Conservation (phyloP, 148 eudicot genomes). For the Linanthus parryae region DNA sequence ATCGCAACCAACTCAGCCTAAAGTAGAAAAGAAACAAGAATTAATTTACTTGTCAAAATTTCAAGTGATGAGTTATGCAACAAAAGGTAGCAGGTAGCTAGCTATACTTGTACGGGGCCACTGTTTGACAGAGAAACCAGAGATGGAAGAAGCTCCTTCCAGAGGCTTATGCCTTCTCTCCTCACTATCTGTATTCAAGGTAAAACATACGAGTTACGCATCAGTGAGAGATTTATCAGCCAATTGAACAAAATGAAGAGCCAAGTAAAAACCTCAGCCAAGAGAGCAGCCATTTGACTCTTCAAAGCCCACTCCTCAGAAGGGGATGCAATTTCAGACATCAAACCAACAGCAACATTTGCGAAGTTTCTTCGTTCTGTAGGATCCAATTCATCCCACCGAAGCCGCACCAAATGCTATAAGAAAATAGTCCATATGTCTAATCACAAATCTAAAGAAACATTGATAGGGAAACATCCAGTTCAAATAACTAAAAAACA, state of each 20-base stretch:
- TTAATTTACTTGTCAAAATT: neutral
- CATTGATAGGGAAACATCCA: neutral
- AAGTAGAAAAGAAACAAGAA: constrained; percentile 11
- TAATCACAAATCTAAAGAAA: too few species aligned
- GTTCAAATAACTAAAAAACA: too few species aligned
- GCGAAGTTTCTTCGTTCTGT: constrained; percentile 67
- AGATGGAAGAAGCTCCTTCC: constrained; percentile 85
- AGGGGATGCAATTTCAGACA: constrained; percentile 71
- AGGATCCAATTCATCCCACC: constrained; percentile 83
- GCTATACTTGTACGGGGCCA: constrained; percentile 91
- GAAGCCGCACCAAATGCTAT: constrained; percentile 90
- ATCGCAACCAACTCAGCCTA: constrained; percentile 95
- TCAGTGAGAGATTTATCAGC: constrained; percentile 3
- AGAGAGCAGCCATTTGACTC: constrained; percentile 91
- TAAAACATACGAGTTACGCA: constrained; percentile 7
- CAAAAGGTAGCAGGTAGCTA: constrained; percentile 7
- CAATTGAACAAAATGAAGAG: constrained; percentile 3
- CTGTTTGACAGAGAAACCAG: constrained; percentile 63
- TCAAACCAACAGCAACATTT: constrained; percentile 60
- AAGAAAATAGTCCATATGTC: too few species aligned
- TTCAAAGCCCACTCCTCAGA: constrained; percentile 90
- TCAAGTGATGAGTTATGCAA: neutral
- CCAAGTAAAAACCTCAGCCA: constrained; percentile 65
- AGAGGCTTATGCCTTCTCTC: constrained; percentile 77
- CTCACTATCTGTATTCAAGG: constrained; percentile 62